Base-by-base conservation (phyloP, 768 basidiomycete genomes). In the Hortiboletus campestris region DNA sequence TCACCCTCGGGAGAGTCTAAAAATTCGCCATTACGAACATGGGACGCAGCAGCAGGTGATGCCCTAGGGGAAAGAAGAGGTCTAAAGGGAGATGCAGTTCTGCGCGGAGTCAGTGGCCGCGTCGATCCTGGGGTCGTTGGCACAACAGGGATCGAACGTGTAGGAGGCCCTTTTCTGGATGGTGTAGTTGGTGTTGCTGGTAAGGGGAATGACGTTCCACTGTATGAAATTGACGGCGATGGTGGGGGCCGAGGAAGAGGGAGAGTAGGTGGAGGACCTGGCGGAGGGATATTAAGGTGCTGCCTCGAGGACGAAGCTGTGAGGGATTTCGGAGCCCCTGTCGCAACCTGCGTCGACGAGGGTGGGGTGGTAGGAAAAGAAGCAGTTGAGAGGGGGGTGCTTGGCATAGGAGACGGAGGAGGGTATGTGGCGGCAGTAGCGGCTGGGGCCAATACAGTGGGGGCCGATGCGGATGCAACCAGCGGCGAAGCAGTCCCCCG, bases 181-280 rank as follows among this genome's bases (percentile, higher is more conserved):
- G 42, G 52, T 35, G 35, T 43, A 16, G 22, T 38, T 4, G 47
- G 55, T 28, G 44, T 51, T 28, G 20, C 32, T 14, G 49, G 54
- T 8, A 55, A 44, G 25, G 60, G 44, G 1, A 16, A 51, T 28
- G 34, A 8, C 19, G 47, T 19, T 34, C 46, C 57, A 36, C 42
- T 50, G 13, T 39, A 31, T 13, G 48, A 40, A 11, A 34, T 16
- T 17, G 56, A 59, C 2, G 59, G 62, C 11, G 63, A 58, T 12
- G 65, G 52, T 25, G 69, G 70, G 11, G 46, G 67, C 22, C 62
- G 71, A 39, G 69, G 69, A 22, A 73, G 63, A 46, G 70, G 70
- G 20, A 60, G 60, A 34, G 64, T 69, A 3, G 70, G 70, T 5
- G 70, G 70, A 17, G 70, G 70, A n/a, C 62, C 60, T 14, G 65